Evolutionary conservation across 192 early-diverging fungal genomes (phyloP), one percentile per base, ranked within the genome.

Genomic region (Umbelopsis isabellina): DNA sequence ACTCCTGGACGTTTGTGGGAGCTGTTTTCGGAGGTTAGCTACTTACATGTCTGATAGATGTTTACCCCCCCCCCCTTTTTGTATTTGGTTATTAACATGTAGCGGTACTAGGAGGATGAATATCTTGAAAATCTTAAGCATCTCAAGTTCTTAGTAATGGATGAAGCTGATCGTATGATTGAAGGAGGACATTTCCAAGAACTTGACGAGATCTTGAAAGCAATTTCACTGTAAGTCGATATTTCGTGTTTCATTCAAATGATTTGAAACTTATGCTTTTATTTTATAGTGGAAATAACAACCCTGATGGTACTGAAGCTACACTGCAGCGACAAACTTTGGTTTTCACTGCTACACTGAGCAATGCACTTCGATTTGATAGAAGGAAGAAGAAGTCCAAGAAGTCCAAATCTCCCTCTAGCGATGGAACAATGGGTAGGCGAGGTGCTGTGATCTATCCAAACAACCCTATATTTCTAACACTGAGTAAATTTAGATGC

Each of bases 261-360:
- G 27, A 37, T 61, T 2, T 61, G 25, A 1, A 4, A 41, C 10
- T 41, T 4, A 41, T 30, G 0, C 37, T 9, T 41, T 5, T 41
- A 1, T 6, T 5, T 35, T 30, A 23, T 66, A 66, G 49, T 37
- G 61, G 50, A 45, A 72, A 49, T 5, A 72, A 47, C 6, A 70
- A 81, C 50, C 68, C 67, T 7, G 74, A 76, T 47, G 49, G 72
- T 0, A 16, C 71, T 41, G 75, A 73, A 15, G 55, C 46, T 4
- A 69, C 30, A 52, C 51, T 33, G 1, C 37, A 72, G 23, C 87
- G 93, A 33, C 95, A 96, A 73, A 97, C 95, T 0, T 91, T 96
- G 78, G 88, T 98, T 47, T 98, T 94, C 71, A 97, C 97, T 10
- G 97, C 97, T 9, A 98, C 97, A 4, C 73, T 98, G 46, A 75